A percentile compares a stretch with the other conserved stretches of the same genome.
These are phyloP conservation scores for Debaryomyces udenii DNA, from an alignment of 1,139 yeast genomes.

Conservation along the genomic window DNA sequence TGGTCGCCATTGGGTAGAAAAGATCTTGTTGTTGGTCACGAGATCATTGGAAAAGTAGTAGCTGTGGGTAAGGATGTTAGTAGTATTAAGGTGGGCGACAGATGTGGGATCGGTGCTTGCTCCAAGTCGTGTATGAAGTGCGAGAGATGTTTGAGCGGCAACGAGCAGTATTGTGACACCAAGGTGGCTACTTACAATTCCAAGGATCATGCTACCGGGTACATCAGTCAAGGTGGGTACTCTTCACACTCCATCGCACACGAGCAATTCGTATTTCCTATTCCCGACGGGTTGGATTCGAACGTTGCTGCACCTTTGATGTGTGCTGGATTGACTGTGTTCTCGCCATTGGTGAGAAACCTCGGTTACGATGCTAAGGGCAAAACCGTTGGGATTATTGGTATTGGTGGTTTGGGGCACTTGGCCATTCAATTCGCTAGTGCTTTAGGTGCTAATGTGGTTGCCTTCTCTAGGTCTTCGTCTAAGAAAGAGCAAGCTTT, in stretches of 20 bases:
- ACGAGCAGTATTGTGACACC: conserved; percentile 55
- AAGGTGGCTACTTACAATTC: conserved; percentile 49
- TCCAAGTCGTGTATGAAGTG: conserved; percentile 53
- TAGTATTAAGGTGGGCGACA: conserved; percentile 53
- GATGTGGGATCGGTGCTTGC: conserved; percentile 67
- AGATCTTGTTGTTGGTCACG: conserved; percentile 49
- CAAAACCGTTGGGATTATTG: conserved; percentile 50
- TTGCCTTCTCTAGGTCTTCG: conserved; percentile 42
- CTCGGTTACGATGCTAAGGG: conserved; percentile 32
- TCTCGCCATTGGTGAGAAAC: conserved; percentile 52
- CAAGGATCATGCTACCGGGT: conserved; percentile 35
- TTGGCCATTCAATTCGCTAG: conserved; percentile 45
- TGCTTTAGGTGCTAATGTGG: conserved; percentile 45
- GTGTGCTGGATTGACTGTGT: conserved; percentile 71
- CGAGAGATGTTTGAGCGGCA: conserved; percentile 43
- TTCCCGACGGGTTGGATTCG: conserved; percentile 55
- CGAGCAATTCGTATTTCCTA: conserved; percentile 55
- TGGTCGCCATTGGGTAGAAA: conserved; percentile 35
- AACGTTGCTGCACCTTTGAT: conserved; percentile 62
- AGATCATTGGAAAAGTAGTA: conserved; percentile 57
- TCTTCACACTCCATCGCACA: conserved; percentile 58
- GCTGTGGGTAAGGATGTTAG: conserved; percentile 53
- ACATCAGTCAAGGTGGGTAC: conserved; percentile 62
- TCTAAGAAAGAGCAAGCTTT: conserved; percentile 40
- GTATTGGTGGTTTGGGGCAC: conserved; percentile 52